phyloP scores from a whole-genome alignment of 2,329 filamentous ascomycete species.

The Sporothrix euskadiensis region DNA sequence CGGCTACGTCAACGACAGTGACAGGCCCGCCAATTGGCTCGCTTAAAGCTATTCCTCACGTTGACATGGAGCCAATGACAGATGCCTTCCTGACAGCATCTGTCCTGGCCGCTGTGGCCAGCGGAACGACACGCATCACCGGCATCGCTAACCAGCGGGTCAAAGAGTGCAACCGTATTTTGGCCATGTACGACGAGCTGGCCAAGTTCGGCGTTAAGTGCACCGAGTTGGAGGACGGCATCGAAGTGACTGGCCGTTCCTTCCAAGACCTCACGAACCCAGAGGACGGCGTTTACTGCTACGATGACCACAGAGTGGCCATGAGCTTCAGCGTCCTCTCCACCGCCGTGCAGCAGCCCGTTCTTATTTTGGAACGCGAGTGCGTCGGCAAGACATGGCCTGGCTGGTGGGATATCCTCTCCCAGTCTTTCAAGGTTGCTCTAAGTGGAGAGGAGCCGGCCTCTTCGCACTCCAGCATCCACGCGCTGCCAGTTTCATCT shows the following conservation, averaged over 20 bases:
- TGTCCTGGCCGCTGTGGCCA: slow-evolving; percentile 85
- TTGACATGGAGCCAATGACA: slow-evolving; percentile 99
- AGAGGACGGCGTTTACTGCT: slow-evolving; percentile 76
- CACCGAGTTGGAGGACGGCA: slow-evolving; percentile 90
- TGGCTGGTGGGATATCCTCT: slow-evolving; percentile 93
- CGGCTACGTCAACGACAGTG: slow-evolving; percentile 82
- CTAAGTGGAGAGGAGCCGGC: slow-evolving; percentile 71
- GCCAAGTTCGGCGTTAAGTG: slow-evolving; percentile 90
- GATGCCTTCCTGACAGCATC: slow-evolving; percentile 96
- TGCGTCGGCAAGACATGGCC: slow-evolving; percentile 98
- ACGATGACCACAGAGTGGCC: slow-evolving; percentile 95
- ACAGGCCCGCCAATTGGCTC: slow-evolving; percentile 77
- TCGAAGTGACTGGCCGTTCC: slow-evolving; percentile 64
- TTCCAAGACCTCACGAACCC: slow-evolving; percentile 55
- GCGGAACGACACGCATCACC: slow-evolving; percentile 78
- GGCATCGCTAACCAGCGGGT: slow-evolving; percentile 98
- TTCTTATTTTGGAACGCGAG: slow-evolving; percentile 82
- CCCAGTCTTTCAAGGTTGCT: slow-evolving; percentile 71
- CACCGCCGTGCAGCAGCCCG: slow-evolving; percentile 66
- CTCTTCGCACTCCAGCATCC: slow-evolving; percentile 14
- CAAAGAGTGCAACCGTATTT: slow-evolving; percentile 96
- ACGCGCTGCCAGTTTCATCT: slow-evolving; percentile 34
- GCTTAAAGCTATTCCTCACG: slow-evolving; percentile 72
- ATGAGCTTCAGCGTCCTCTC: slow-evolving; percentile 97
- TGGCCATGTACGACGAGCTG: slow-evolving; percentile 91